Conservation (phyloP, 140 eudicot genomes). For the Oenanthe javanica region DNA sequence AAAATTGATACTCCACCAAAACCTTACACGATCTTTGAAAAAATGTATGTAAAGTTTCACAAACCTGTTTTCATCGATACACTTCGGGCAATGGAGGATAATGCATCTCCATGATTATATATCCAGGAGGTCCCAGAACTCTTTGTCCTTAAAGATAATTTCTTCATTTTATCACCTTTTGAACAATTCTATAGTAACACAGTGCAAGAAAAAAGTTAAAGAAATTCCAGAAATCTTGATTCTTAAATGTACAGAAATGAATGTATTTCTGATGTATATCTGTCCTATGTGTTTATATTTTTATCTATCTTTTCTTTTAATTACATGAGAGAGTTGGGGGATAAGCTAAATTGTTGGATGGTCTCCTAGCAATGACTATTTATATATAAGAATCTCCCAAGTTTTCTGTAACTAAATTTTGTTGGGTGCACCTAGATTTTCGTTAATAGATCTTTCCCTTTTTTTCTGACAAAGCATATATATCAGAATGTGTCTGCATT, state of each 20-base stretch:
- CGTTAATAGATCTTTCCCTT: not conserved
- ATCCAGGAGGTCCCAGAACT: constrained; percentile 17
- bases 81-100: constrained; percentile 28
- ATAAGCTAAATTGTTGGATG: not conserved
- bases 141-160: constrained; percentile 17
- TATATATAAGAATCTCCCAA: not conserved
- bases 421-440: not conserved
- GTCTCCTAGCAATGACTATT: not conserved
- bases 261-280: constrained; percentile 10
- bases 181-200: constrained; percentile 9
- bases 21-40: not conserved
- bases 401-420: not conserved
- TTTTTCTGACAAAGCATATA: not conserved
- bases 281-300: not conserved
- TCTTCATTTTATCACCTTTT: constrained; percentile 19
- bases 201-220: not conserved
- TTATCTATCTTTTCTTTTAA: not conserved
- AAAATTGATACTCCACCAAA: not conserved
- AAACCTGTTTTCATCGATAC: constrained; percentile 31
- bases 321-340: not conserved
- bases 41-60: not conserved
- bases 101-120: constrained; percentile 19
- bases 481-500: too few relatives aligned
- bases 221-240: not conserved
- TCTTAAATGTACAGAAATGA: not conserved